Evolutionary conservation across 139 green algal species (phyloP).

Genomic region (Chlorella sp.): DNA sequence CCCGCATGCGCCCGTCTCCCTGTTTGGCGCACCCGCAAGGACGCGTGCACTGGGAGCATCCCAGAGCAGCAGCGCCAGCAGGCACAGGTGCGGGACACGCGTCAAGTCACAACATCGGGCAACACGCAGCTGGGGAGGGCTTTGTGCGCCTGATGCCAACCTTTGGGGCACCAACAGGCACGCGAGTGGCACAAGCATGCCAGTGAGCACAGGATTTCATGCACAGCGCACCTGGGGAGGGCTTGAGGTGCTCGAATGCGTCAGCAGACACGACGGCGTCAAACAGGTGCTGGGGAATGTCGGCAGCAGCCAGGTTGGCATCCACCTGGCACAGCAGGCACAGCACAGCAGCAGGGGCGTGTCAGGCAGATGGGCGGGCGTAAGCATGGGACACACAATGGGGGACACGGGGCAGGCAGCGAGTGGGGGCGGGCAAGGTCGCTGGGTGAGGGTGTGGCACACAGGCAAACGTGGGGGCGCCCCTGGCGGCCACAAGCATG

Average conservation of each 20-base stretch:
- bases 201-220: not conserved
- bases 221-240: slow-evolving; percentile 9
- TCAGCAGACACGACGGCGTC: slow-evolving; percentile 75
- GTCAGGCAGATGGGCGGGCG: not conserved
- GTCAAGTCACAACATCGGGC: too few species aligned
- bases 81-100: too few species aligned
- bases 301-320: slow-evolving; percentile 69
- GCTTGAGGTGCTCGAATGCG: slow-evolving; percentile 58
- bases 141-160: too few species aligned
- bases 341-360: not conserved
- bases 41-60: too few species aligned
- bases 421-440: too few species aligned
- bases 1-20: too few species aligned
- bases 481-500: not conserved
- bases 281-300: slow-evolving; percentile 62
- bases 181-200: not conserved
- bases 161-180: not conserved
- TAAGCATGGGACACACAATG: not conserved
- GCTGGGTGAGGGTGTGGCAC: too few species aligned
- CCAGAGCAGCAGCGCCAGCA: not conserved
- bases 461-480: too few species aligned
- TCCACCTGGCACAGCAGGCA: slow-evolving; percentile 56
- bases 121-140: not conserved
- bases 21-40: too few species aligned
- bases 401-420: not conserved